Evolutionary conservation across 164 flowering plant species (phyloP).

Genomic region (Tinospora cordifolia): DNA sequence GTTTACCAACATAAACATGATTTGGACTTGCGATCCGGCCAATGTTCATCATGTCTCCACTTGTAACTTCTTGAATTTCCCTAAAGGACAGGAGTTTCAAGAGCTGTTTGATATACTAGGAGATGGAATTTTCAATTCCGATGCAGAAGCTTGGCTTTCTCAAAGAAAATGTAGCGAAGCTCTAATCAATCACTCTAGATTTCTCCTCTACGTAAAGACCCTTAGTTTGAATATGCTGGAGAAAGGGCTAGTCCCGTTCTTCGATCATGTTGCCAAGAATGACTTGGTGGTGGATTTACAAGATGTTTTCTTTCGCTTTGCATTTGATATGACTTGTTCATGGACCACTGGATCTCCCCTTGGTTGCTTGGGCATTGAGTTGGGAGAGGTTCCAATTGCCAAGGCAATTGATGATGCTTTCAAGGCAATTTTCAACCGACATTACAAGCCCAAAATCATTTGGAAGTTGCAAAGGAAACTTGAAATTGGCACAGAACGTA

Average conservation of each 20-base stretch:
- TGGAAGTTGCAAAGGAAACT: slow-evolving; percentile 7
- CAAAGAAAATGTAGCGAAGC: background rate
- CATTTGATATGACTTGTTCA: background rate
- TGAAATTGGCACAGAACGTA: background rate
- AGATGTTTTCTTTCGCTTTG: background rate
- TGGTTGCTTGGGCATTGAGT: background rate
- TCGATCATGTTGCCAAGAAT: background rate
- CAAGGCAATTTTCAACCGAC: background rate
- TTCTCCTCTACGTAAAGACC: background rate
- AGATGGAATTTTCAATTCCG: background rate
- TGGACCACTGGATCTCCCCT: background rate
- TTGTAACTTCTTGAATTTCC: slow-evolving; percentile 6
- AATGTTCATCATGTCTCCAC: background rate
- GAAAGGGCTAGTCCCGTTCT: background rate
- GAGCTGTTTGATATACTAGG: slow-evolving; percentile 11
- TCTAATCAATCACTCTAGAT: background rate
- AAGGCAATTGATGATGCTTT: background rate
- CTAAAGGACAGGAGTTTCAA: slow-evolving; percentile 2
- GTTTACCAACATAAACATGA: background rate
- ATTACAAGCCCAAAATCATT: background rate
- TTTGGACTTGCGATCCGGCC: slow-evolving; percentile 7
- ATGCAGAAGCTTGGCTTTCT: background rate
- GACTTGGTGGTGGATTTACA: background rate
- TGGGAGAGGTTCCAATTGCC: background rate
- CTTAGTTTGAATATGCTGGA: background rate